Conservation (phyloP, 2,329 filamentous ascomycete genomes). For the Nothopassalora personata region DNA sequence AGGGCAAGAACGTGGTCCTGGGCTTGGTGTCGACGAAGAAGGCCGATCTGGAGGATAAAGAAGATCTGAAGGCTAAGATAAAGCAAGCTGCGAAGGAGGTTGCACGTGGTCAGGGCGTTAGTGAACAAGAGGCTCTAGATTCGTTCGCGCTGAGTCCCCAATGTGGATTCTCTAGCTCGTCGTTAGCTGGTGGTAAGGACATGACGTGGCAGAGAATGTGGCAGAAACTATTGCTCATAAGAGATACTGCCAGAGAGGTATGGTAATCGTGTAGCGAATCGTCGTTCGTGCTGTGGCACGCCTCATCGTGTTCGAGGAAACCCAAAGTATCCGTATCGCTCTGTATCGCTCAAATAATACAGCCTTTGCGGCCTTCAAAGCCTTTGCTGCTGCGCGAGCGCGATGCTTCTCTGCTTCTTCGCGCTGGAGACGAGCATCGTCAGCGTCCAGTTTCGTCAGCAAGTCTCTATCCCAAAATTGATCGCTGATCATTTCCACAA, state of each 20-base stretch:
- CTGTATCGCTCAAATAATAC: too few species aligned
- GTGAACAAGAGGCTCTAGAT: constrained; percentile 23
- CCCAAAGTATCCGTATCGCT: too few species aligned
- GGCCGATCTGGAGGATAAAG: constrained; percentile 24
- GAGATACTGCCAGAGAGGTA: constrained; percentile 23
- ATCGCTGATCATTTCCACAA: not conserved
- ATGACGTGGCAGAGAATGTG: constrained; percentile 31
- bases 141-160: constrained; percentile 29
- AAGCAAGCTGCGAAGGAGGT: constrained; percentile 25
- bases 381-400: not conserved
- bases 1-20: constrained; percentile 31
- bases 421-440: not conserved
- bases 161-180: constrained; percentile 30
- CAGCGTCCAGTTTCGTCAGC: not conserved
- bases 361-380: too few species aligned
- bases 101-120: constrained; percentile 25
- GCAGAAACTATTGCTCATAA: constrained; percentile 27
- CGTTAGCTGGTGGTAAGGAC: constrained; percentile 25
- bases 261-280: constrained; percentile 12
- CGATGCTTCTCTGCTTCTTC: not conserved
- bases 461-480: not conserved
- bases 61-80: constrained; percentile 23
- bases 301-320: not conserved
- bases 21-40: constrained; percentile 32
- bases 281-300: not conserved